A percentile compares a stretch with the other conserved stretches of the same genome.
Conservation (phyloP, 352 stramenopile genomes). For the Globisporangium megalacanthum region DNA sequence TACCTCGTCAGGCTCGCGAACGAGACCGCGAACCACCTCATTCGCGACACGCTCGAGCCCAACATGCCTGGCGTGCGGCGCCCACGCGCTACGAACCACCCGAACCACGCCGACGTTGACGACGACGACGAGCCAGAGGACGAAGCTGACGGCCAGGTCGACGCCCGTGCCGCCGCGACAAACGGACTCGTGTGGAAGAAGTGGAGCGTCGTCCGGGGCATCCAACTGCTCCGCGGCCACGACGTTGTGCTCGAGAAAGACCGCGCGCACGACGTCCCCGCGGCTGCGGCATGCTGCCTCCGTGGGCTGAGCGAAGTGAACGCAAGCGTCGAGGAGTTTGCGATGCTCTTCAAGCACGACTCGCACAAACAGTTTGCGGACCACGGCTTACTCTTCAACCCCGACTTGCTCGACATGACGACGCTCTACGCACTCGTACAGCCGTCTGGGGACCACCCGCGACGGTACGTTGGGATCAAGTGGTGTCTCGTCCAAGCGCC, state of each 20-base stretch:
- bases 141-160: conserved; percentile 6
- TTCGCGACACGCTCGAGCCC: conserved; percentile 57
- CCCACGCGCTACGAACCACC: not conserved
- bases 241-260: conserved; percentile 32
- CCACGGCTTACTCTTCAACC: conserved; percentile 74
- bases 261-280: conserved; percentile 2
- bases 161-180: conserved; percentile 7
- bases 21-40: conserved; percentile 77
- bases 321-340: conserved; percentile 80
- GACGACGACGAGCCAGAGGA: not conserved
- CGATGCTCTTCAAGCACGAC: conserved; percentile 78
- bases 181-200: conserved; percentile 52
- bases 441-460: conserved; percentile 63
- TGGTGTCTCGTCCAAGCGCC: conserved; percentile 76
- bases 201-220: conserved; percentile 34
- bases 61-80: conserved; percentile 16
- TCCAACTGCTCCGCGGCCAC: conserved; percentile 50
- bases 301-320: conserved; percentile 65
- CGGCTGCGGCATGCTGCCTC: conserved; percentile 34
- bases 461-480: conserved; percentile 76
- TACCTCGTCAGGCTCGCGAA: conserved; percentile 75
- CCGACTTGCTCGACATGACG: conserved; percentile 60
- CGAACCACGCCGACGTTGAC: not conserved
- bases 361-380: conserved; percentile 51
- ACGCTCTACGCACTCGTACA: conserved; percentile 74